Conservation (phyloP, 352 stramenopile genomes). For the Globisporangium yorkense region DNA sequence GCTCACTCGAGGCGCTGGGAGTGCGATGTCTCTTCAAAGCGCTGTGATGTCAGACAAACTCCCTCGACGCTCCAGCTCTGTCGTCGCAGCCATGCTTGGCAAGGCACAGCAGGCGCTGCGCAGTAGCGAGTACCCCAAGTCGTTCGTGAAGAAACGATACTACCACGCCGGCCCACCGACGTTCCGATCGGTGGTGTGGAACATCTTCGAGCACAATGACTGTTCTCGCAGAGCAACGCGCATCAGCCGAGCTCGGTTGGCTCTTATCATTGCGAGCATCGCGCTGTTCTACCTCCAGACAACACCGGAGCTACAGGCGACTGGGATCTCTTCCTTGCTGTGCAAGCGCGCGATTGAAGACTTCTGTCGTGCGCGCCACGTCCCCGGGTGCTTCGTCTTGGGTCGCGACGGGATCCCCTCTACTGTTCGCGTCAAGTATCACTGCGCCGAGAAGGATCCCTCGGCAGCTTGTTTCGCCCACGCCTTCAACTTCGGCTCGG, state of each 20-base stretch:
- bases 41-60: neutral
- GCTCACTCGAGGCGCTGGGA: neutral
- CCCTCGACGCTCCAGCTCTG: slow-evolving; percentile 5
- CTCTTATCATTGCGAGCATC: slow-evolving; percentile 35
- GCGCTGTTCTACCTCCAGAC: slow-evolving; percentile 51
- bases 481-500: slow-evolving; percentile 30
- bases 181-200: slow-evolving; percentile 31
- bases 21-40: neutral
- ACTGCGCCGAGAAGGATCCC: slow-evolving; percentile 16
- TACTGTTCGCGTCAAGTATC: slow-evolving; percentile 17
- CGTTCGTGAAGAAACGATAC: slow-evolving; percentile 18
- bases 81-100: slow-evolving; percentile 12
- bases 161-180: slow-evolving; percentile 19
- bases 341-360: slow-evolving; percentile 34
- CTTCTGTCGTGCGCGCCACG: slow-evolving; percentile 26
- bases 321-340: slow-evolving; percentile 26
- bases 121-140: slow-evolving; percentile 7
- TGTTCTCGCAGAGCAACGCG: slow-evolving; percentile 15
- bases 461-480: slow-evolving; percentile 21
- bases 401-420: slow-evolving; percentile 15
- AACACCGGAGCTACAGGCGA: slow-evolving; percentile 42
- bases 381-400: slow-evolving; percentile 34
- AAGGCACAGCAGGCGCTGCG: slow-evolving; percentile 22
- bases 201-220: slow-evolving; percentile 41
- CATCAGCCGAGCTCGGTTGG: slow-evolving; percentile 27